Conservation (phyloP, 2,329 filamentous ascomycete genomes). For the Colletotrichum scovillei region DNA sequence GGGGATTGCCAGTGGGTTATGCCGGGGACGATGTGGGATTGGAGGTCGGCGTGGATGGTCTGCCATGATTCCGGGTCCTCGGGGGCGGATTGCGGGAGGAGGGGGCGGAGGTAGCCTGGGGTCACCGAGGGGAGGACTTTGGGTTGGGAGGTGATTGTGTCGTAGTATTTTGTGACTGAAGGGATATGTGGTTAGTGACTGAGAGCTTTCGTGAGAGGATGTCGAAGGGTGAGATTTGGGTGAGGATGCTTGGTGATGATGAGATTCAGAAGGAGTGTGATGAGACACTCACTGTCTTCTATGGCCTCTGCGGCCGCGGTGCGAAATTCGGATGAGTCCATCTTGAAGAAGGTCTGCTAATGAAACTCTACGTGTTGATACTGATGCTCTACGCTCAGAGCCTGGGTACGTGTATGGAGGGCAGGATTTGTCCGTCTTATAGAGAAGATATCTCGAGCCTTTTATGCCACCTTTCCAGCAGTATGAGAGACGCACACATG, state of each 20-base stretch:
- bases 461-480: not conserved
- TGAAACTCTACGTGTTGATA: not conserved
- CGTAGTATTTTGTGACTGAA: slow-evolving; percentile 85
- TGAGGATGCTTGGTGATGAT: slow-evolving; percentile 9
- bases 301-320: slow-evolving; percentile 81
- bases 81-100: slow-evolving; percentile 77
- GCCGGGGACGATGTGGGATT: slow-evolving; percentile 88
- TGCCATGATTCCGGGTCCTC: slow-evolving; percentile 78
- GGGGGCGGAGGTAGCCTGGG: slow-evolving; percentile 86
- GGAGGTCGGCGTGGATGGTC: slow-evolving; percentile 85
- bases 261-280: not conserved
- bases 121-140: slow-evolving; percentile 82
- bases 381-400: not conserved
- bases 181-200: not conserved
- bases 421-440: not conserved
- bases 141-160: slow-evolving; percentile 72
- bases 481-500: not conserved
- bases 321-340: slow-evolving; percentile 85
- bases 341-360: slow-evolving; percentile 46
- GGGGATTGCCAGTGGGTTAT: slow-evolving; percentile 95
- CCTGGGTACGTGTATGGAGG: not conserved
- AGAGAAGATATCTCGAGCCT: not conserved
- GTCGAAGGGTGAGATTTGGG: not conserved
- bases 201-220: not conserved
- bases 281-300: slow-evolving; percentile 76